These are phyloP conservation scores for Cladosporium sp. DNA, from an alignment of 2,329 filamentous ascomycete species.

Conservation along the genomic window DNA sequence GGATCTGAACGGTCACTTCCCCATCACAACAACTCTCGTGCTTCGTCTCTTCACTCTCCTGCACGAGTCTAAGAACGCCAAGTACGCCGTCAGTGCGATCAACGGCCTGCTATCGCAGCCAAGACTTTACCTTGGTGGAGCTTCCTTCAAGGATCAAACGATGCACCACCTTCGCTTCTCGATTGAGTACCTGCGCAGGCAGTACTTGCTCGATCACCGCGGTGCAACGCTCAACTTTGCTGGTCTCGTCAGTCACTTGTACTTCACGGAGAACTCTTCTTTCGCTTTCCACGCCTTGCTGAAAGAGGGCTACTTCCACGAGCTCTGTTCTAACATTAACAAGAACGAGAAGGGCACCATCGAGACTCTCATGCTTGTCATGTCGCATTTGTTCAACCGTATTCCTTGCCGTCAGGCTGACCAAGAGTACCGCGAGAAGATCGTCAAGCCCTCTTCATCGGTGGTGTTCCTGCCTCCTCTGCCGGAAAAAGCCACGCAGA, in stretches of 20 bases:
- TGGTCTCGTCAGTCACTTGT: conserved; percentile 63
- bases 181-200: conserved; percentile 68
- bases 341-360: conserved; percentile 46
- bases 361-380: conserved; percentile 58
- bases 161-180: conserved; percentile 74
- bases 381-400: conserved; percentile 66
- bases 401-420: conserved; percentile 44
- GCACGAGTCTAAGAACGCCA: conserved; percentile 57
- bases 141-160: conserved; percentile 61
- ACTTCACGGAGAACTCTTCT: conserved; percentile 67
- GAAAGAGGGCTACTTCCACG: conserved; percentile 63
- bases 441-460: conserved; percentile 55
- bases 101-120: conserved; percentile 64
- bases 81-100: conserved; percentile 56
- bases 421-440: conserved; percentile 42
- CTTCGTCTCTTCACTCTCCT: conserved; percentile 63
- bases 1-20: conserved; percentile 70
- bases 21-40: conserved; percentile 66
- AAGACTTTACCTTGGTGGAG: conserved; percentile 63
- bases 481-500: conserved; percentile 49
- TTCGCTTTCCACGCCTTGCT: conserved; percentile 73
- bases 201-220: conserved; percentile 55
- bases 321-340: conserved; percentile 54
- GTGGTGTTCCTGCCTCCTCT: conserved; percentile 60
- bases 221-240: conserved; percentile 68